phyloP scores from a whole-genome alignment of 352 stramenopile species.

The Elongisporangium senticosum region DNA sequence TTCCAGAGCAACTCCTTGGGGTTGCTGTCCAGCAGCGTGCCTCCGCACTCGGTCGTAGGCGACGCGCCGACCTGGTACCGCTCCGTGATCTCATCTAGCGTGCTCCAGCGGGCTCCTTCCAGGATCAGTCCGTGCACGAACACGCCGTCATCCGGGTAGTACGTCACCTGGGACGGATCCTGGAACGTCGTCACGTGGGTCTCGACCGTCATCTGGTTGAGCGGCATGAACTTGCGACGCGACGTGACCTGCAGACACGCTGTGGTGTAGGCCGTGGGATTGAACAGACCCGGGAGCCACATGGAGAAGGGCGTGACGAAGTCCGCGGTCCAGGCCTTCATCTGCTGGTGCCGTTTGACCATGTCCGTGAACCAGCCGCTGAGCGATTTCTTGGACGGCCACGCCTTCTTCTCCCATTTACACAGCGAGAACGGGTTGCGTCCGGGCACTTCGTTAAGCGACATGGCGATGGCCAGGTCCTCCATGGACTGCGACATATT shows the following conservation, averaged over 20 bases:
- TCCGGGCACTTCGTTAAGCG: slow-evolving; percentile 92
- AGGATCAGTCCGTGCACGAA: slow-evolving; percentile 96
- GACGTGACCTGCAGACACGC: slow-evolving; percentile 95
- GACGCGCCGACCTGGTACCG: slow-evolving; percentile 81
- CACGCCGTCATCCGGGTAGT: slow-evolving; percentile 88
- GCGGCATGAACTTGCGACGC: slow-evolving; percentile 85
- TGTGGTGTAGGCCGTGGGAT: slow-evolving; percentile 94
- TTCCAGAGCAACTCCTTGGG: slow-evolving; percentile 93
- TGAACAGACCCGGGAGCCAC: slow-evolving; percentile 95
- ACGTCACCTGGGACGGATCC: slow-evolving; percentile 69
- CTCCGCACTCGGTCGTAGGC: slow-evolving; percentile 80
- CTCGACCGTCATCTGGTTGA: slow-evolving; percentile 96
- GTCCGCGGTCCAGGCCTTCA: slow-evolving; percentile 85
- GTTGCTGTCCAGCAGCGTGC: slow-evolving; percentile 90
- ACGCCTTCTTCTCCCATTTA: slow-evolving; percentile 95
- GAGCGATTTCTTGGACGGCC: slow-evolving; percentile 92
- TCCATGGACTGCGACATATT: slow-evolving; percentile 96
- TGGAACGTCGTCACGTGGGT: slow-evolving; percentile 94
- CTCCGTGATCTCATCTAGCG: slow-evolving; percentile 86
- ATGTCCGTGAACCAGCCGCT: slow-evolving; percentile 91
- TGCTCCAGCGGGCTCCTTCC: slow-evolving; percentile 92
- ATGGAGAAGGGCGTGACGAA: slow-evolving; percentile 92
- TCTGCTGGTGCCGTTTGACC: slow-evolving; percentile 88
- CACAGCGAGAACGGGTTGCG: slow-evolving; percentile 95
- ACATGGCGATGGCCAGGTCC: slow-evolving; percentile 88